Evolutionary conservation across 148 eudicot genomes (phyloP).

Genomic region (Rhododendron molle): DNA sequence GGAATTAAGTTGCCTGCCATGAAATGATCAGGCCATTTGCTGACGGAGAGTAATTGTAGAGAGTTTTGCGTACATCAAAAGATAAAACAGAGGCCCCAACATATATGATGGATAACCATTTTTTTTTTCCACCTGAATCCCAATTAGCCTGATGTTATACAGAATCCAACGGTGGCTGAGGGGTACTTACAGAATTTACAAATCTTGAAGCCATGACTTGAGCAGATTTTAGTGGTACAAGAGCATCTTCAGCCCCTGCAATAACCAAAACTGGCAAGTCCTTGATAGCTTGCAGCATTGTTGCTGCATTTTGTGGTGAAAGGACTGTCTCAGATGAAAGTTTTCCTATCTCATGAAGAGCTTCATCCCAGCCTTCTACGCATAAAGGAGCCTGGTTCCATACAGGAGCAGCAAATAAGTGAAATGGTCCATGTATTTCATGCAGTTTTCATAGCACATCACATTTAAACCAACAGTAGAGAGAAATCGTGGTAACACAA

Average conservation of each 20-base stretch:
- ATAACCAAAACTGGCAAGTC: slow-evolving; percentile 73
- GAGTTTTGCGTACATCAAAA: background rate
- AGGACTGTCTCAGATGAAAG: slow-evolving; percentile 76
- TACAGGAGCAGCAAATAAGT: background rate
- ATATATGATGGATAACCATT: background rate
- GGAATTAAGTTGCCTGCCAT: background rate
- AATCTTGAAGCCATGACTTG: slow-evolving; percentile 90
- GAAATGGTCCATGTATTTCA: background rate
- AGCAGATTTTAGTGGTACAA: slow-evolving; percentile 71
- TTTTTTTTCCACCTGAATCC: background rate
- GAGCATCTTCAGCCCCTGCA: slow-evolving; percentile 88
- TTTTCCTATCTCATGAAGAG: slow-evolving; percentile 89
- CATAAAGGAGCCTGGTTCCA: slow-evolving; percentile 72
- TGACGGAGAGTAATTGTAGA: background rate
- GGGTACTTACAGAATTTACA: slow-evolving; percentile 76
- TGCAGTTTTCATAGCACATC: background rate
- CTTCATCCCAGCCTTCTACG: slow-evolving; percentile 97
- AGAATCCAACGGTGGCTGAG: background rate
- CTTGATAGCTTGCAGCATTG: slow-evolving; percentile 59
- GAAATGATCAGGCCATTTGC: slow-evolving; percentile 6
- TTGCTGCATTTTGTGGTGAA: slow-evolving; percentile 56
- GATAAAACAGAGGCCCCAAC: background rate
- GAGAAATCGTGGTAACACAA: background rate
- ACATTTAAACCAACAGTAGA: background rate
- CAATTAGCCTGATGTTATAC: background rate